Evolutionary conservation across 805 yeast genomes (phyloP).

Genomic region (Spathaspora girioi): DNA sequence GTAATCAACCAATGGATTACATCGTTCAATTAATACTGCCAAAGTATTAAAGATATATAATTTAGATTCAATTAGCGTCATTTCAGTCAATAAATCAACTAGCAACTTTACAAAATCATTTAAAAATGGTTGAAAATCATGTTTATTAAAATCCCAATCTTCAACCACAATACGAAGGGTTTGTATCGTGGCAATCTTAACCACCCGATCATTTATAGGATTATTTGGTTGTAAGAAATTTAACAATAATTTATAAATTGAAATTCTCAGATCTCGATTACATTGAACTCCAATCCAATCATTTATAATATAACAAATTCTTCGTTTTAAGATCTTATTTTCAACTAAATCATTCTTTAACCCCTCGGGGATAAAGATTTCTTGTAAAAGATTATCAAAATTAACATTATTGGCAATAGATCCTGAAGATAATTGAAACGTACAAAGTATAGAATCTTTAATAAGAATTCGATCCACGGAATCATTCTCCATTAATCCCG

Average conservation of each 20-base stretch:
- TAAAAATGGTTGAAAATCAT: slow-evolving; percentile 63
- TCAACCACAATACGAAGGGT: slow-evolving; percentile 67
- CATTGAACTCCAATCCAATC: slow-evolving; percentile 79
- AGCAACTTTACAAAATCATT: slow-evolving; percentile 48
- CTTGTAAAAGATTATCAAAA: slow-evolving; percentile 59
- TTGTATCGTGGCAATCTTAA: slow-evolving; percentile 68
- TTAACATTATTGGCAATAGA: slow-evolving; percentile 64
- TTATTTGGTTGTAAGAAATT: slow-evolving; percentile 45
- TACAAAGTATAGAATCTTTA: slow-evolving; percentile 78
- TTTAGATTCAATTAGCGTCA: slow-evolving; percentile 70
- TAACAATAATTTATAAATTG: slow-evolving; percentile 56
- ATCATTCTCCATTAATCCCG: slow-evolving; percentile 25
- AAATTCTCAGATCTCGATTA: slow-evolving; percentile 51
- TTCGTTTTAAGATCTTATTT: slow-evolving; percentile 63
- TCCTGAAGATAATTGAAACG: slow-evolving; percentile 74
- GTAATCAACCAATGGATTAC: slow-evolving; percentile 59
- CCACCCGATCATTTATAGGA: slow-evolving; percentile 68
- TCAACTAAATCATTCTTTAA: slow-evolving; percentile 42
- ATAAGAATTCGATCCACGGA: slow-evolving; percentile 50
- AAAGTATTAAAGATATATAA: slow-evolving; percentile 68
- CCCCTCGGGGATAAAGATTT: slow-evolving; percentile 67
- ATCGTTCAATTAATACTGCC: slow-evolving; percentile 56
- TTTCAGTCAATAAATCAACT: slow-evolving; percentile 45
- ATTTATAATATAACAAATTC: slow-evolving; percentile 70
- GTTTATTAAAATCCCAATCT: slow-evolving; percentile 81